Evolutionary conservation across 176 grass and related monocot species (phyloP).

Genomic region (Oryza punctata): DNA sequence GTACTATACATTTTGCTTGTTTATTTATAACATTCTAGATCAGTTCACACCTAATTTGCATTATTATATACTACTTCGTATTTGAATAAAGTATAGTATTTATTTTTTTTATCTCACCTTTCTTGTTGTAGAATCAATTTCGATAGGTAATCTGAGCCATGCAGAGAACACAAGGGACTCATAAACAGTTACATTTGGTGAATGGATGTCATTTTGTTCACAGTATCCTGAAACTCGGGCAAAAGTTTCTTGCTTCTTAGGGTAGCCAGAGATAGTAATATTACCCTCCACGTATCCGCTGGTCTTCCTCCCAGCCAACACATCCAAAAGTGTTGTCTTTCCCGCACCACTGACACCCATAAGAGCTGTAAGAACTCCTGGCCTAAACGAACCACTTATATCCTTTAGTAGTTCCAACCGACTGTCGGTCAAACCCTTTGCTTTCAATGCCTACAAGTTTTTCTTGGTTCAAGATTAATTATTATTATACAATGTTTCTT

Average conservation of each 20-base stretch:
- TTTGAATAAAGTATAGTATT: neutral
- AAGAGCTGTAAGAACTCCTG: slow-evolving; percentile 57
- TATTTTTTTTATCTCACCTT: slow-evolving; percentile 9
- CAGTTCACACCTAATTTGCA: too few relatives aligned
- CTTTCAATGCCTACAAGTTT: slow-evolving; percentile 74
- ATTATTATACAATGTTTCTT: neutral
- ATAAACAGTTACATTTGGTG: slow-evolving; percentile 54
- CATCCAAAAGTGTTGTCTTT: slow-evolving; percentile 67
- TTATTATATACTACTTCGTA: neutral
- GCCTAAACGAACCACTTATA: slow-evolving; percentile 59
- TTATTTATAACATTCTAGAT: too few relatives aligned
- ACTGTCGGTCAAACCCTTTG: slow-evolving; percentile 43
- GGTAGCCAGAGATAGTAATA: slow-evolving; percentile 62
- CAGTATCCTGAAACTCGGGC: slow-evolving; percentile 61
- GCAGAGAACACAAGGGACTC: slow-evolving; percentile 63
- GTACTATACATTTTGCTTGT: too few relatives aligned
- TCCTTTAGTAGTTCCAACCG: slow-evolving; percentile 49
- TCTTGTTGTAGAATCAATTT: slow-evolving; percentile 42
- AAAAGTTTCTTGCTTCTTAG: slow-evolving; percentile 66
- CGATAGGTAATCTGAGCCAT: slow-evolving; percentile 52
- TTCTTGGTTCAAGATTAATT: slow-evolving; percentile 1
- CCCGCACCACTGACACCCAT: slow-evolving; percentile 74
- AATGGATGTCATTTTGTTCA: slow-evolving; percentile 70
- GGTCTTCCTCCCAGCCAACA: slow-evolving; percentile 67
- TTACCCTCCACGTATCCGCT: slow-evolving; percentile 57